Percentiles rank a stretch among this genome's conserved stretches.
These are phyloP conservation scores for Austroboletus olivaceoglutinosus DNA, from an alignment of 1,284 basidiomycete genomes.

Conservation along the genomic window DNA sequence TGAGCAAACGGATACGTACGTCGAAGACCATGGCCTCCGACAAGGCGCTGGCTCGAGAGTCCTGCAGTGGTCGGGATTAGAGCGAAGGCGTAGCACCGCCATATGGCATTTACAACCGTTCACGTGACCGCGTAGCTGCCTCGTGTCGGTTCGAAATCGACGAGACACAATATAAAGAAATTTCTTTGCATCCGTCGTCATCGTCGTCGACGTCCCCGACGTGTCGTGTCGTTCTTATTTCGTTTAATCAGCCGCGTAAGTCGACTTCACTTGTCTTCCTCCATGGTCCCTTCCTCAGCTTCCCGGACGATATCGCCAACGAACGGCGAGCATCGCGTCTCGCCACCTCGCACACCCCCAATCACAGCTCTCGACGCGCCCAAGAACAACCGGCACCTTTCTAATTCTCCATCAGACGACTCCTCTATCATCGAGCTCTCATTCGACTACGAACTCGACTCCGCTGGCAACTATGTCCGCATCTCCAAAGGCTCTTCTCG, in stretches of 20 bases:
- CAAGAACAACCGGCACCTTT: slow-evolving; percentile 34
- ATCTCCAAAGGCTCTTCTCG: slow-evolving; percentile 42
- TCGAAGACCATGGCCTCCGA: too few relatives aligned
- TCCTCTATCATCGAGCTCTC: slow-evolving; percentile 67
- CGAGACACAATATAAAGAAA: slow-evolving; percentile 30
- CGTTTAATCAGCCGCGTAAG: slow-evolving; percentile 11
- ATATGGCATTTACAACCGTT: slow-evolving; percentile 21
- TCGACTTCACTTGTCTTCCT: slow-evolving; percentile 8
- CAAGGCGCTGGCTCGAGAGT: too few relatives aligned
- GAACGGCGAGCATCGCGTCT: slow-evolving; percentile 31
- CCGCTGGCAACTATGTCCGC: slow-evolving; percentile 59
- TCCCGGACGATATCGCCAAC: slow-evolving; percentile 32
- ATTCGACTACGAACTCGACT: slow-evolving; percentile 64
- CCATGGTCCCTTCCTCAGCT: slow-evolving; percentile 24
- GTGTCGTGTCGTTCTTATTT: slow-evolving; percentile 9
- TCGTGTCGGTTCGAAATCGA: slow-evolving; percentile 34
- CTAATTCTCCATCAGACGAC: slow-evolving; percentile 52
- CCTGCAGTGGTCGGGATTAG: too few relatives aligned
- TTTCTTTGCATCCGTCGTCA: slow-evolving; percentile 11
- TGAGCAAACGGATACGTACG: too few relatives aligned
- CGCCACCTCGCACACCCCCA: slow-evolving; percentile 33
- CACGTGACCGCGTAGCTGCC: slow-evolving; percentile 36
- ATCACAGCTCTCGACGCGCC: slow-evolving; percentile 25
- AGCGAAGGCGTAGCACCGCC: too few relatives aligned
- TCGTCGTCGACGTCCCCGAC: slow-evolving; percentile 21